Percentiles rank a stretch among this genome's conserved stretches.
Conservation (phyloP, 2,329 filamentous ascomycete species). For the Penicillium nordicum region DNA sequence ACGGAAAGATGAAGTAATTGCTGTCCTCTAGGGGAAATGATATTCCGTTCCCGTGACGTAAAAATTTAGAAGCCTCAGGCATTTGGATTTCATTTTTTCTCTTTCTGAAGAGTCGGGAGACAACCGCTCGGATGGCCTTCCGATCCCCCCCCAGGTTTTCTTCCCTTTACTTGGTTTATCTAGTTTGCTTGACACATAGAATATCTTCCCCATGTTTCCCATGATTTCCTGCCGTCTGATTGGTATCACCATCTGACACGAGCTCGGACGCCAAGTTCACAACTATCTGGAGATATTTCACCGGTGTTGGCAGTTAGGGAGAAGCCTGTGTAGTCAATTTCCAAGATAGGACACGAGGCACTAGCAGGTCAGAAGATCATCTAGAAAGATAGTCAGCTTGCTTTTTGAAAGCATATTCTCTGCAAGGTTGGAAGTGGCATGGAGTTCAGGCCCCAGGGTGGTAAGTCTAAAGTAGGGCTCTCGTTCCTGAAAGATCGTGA, state of each 20-base stretch:
- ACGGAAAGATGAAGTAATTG: conserved; percentile 18
- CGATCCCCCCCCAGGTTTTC: neutral
- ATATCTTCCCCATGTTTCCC: neutral
- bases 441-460: neutral
- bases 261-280: neutral
- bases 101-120: neutral
- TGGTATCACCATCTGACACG: neutral
- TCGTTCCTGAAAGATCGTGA: neutral
- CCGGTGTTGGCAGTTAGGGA: neutral
- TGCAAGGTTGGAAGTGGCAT: neutral
- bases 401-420: neutral
- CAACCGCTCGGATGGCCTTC: neutral
- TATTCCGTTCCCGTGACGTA: conserved; percentile 11
- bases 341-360: neutral
- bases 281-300: neutral
- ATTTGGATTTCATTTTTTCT: no score
- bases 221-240: neutral
- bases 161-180: neutral
- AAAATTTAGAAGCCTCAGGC: neutral
- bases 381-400: neutral
- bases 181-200: neutral
- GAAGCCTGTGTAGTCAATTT: neutral
- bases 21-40: conserved; percentile 10
- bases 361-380: conserved; percentile 1
- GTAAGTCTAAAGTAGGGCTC: neutral